Base-by-base conservation (phyloP, 2,329 filamentous ascomycete species). In the Madurella fahalii region DNA sequence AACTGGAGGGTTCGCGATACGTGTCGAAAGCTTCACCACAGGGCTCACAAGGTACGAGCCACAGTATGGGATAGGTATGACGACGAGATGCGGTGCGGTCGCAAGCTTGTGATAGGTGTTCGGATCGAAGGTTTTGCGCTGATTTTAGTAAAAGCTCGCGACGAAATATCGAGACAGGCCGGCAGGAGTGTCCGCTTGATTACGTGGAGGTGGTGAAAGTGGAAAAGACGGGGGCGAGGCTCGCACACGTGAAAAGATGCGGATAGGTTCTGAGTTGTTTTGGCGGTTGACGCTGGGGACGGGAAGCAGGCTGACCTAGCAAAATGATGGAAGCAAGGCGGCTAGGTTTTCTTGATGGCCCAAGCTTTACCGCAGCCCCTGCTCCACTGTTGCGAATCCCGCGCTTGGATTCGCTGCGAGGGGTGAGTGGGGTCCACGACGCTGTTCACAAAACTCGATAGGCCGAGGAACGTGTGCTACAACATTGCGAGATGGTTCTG, bases 281-380 rank as follows among this genome's bases (percentile, higher is more conserved):
- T 37, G 58, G 49, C 55, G 54, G 53, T 61, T 56, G 60, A 58
- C 57, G 25, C 25, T 25, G 25, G 25, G 25, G 25, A 25, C 25
- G 25, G 25, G 25, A 25, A 54, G 57, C 56, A 54, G 56, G 25
- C 25, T 58, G 56, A 39, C 47, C 44, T 48, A 32, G 44, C 40
- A 54, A 47, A 56, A 60, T 57, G 54, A 58, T 59, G 60, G 48
- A 57, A 60, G 61, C 52, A 46, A 32, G 32, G 40, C 55, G 55
- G 51, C 59, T 54, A 44, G 57, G 42, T 54, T 58, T 59, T 61
- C 52, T 45, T 17, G 30, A 31, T 61, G 62, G 61, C 43, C 61
- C 59, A 57, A 64, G 62, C 62, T 63, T 57, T 37, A 13, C 32
- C 34, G 30, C 37, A 16, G n/a, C 46, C 46, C 9, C 40, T 16